Evolutionary conservation across 1,139 yeast species (phyloP), one percentile per base, ranked within the genome.

Genomic region (Kodamaea suecica): DNA sequence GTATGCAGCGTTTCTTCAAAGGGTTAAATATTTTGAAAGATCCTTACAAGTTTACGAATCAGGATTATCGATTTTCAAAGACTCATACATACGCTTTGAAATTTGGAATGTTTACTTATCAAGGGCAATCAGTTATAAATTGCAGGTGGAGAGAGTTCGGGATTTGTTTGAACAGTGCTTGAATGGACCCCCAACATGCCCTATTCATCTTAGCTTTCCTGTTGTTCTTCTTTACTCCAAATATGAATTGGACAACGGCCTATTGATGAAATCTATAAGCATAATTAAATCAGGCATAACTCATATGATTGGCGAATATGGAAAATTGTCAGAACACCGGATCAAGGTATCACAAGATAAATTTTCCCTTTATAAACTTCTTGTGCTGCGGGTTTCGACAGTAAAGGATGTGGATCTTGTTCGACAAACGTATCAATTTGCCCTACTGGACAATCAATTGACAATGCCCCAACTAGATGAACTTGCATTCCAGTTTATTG

Each of bases 61-160:
- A 10, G 94, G 90, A 0, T 53, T 86, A 19, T 66, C 61, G 6
- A 48, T 74, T 11, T 88, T 88, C 53, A 48, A 52, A 16, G 81
- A 79, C 44, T 80, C 84, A 1, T 66, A 73, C 3, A 80, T 80
- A 11, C 51, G 50, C 33, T 81, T 72, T 49, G 87, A 85, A 45
- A 66, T 88, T 19, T 86, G 94, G 92, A 77, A 74, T 40, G 61
- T 75, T 8, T 88, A 87, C 53, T 52, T 88, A 25, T 60, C 72
- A 1, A 79, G 76, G 40, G 71, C 78, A 0, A 35, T 47, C 14
- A 50, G 71, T 9, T 48, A 50, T 30, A 41, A 45, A 36, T 46
- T 49, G 30, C 57, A 47, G 46, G 40, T 52, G 0, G 95, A 86
- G 47, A 62, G 86, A 40, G 59, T 84, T 4, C 62, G 95, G 27